These are phyloP conservation scores for Mucor irregularis DNA, from an alignment of 371 early-diverging fungal species.

Conservation along the genomic window DNA sequence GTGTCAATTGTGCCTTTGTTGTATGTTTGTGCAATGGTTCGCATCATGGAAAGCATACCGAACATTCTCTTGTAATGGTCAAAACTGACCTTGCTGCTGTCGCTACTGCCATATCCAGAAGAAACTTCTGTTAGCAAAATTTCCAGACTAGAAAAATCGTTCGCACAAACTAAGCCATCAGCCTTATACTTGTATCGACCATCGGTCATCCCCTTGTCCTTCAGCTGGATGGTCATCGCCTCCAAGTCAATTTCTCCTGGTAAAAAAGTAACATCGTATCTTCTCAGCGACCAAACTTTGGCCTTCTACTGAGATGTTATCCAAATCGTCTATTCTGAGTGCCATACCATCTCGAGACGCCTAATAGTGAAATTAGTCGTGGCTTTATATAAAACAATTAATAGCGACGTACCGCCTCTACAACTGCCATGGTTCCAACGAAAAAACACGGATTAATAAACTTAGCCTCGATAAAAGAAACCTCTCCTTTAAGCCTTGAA, in stretches of 20 bases:
- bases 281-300: constrained; percentile 2
- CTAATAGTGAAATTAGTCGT: constrained; percentile 11
- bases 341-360: constrained; percentile 5
- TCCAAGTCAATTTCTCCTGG: constrained; percentile 32
- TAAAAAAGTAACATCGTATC: constrained; percentile 19
- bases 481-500: constrained; percentile 21
- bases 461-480: constrained; percentile 14
- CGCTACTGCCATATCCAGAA: constrained; percentile 19
- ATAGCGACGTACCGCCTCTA: constrained; percentile 23
- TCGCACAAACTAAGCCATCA: constrained; percentile 18
- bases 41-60: constrained; percentile 29
- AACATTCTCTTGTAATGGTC: constrained; percentile 30
- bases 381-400: constrained; percentile 18
- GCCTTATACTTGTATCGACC: constrained; percentile 24
- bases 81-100: constrained; percentile 20
- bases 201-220: constrained; percentile 24
- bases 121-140: constrained; percentile 25
- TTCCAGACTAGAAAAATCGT: constrained; percentile 20
- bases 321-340: background rate
- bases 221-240: constrained; percentile 21
- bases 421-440: constrained; percentile 15
- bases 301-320: constrained; percentile 6
- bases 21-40: constrained; percentile 27
- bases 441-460: constrained; percentile 19
- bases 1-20: constrained; percentile 27